phyloP scores from a whole-genome alignment of 108 stramenopile genomes.

The Cyclotella choctawhatcheeana region DNA sequence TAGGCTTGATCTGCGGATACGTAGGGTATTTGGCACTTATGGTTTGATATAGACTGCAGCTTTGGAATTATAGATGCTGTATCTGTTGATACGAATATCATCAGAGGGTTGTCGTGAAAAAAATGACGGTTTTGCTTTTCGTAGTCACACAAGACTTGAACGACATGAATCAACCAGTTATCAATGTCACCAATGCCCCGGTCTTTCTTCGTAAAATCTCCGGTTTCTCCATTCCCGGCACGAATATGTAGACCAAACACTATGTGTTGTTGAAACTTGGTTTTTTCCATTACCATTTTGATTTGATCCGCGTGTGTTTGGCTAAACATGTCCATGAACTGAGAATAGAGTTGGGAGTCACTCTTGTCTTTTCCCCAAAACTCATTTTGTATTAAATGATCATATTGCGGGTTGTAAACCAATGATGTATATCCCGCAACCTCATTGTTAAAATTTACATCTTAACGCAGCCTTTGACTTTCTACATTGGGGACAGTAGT shows the following conservation, averaged over 20 bases:
- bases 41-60: conserved; percentile 8
- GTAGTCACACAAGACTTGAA: conserved; percentile 3
- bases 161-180: not conserved
- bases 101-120: conserved; percentile 7
- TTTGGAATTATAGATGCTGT: conserved; percentile 38
- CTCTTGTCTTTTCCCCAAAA: not conserved
- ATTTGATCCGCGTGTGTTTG: conserved; percentile 4
- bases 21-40: conserved; percentile 4
- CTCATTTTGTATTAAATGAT: not conserved
- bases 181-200: conserved; percentile 27
- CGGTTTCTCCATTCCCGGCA: conserved; percentile 62
- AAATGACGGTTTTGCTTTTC: not conserved
- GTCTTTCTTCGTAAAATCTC: conserved; percentile 44
- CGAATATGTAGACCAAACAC: conserved; percentile 69
- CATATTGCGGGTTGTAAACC: too few relatives aligned
- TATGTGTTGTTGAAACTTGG: conserved; percentile 36
- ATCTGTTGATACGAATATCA: conserved; percentile 63
- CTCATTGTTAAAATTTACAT: not conserved
- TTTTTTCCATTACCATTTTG: conserved; percentile 14
- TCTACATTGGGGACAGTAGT: not conserved
- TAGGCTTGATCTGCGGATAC: conserved; percentile 13
- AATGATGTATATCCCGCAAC: not conserved
- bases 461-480: too few relatives aligned
- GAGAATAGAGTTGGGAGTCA: conserved; percentile 14
- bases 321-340: conserved; percentile 10